Conservation (phyloP, 2,329 filamentous ascomycete genomes). For the Claviceps lovelessii region DNA sequence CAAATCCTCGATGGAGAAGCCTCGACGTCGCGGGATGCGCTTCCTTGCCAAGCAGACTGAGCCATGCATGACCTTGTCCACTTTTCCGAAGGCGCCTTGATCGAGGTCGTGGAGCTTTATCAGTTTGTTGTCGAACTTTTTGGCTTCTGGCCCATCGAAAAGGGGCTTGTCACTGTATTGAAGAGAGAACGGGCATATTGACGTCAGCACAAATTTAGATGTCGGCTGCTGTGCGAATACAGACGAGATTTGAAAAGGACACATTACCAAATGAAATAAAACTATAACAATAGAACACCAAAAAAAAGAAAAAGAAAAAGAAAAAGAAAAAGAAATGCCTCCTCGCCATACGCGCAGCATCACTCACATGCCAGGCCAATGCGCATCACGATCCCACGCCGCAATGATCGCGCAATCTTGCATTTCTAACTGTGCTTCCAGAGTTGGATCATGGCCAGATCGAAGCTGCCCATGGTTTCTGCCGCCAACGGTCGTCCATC, state of each 20-base stretch:
- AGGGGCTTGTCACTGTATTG: conserved; percentile 16
- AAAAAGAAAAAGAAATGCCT: neutral
- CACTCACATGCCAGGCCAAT: conserved; percentile 21
- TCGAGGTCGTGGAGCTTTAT: conserved; percentile 24
- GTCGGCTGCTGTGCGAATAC: neutral
- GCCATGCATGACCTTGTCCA: conserved; percentile 28
- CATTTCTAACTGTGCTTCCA: conserved; percentile 17
- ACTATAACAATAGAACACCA: too few species aligned
- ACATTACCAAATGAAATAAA: too few species aligned
- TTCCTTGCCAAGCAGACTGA: conserved; percentile 33
- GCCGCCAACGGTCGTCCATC: conserved; percentile 21
- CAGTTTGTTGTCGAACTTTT: conserved; percentile 20
- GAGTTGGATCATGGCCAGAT: conserved; percentile 8
- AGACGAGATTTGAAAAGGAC: neutral
- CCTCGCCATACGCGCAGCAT: neutral
- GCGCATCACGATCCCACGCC: conserved; percentile 18
- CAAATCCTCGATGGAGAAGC: conserved; percentile 25
- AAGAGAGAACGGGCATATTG: neutral
- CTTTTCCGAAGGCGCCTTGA: conserved; percentile 28
- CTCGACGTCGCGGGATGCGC: conserved; percentile 23
- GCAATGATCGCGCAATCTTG: conserved; percentile 17
- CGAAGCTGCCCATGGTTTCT: conserved; percentile 10
- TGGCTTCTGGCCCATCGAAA: conserved; percentile 18
- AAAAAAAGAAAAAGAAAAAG: neutral
- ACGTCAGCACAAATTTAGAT: neutral